Base-by-base conservation (phyloP, 768 basidiomycete species). In the Lentinula boryana region DNA sequence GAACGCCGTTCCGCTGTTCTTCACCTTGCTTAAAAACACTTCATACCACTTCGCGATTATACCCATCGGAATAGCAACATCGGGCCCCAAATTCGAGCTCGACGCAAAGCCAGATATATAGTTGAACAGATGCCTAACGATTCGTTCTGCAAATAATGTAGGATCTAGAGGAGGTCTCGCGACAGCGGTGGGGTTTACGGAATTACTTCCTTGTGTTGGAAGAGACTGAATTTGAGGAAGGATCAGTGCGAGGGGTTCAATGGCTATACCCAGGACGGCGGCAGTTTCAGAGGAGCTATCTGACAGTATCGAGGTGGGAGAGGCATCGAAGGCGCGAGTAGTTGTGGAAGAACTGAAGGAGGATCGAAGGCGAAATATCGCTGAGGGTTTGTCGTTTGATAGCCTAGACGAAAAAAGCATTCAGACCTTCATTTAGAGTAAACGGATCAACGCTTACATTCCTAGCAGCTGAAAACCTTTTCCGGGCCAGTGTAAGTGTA, bases 331-430 rank as follows among this genome's bases (percentile, higher is more conserved):
- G 9, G 75, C 73, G 58, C 70, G 71, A 59, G 78, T 76, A 7
- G 75, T 65, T 2, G 75, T 71, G 48, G 72, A 68, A n/a, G 74
- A 68, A 46, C 74, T 76, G 68, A 84, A 88, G 10, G 82, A 82
- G 7, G 88, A 86, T 4, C 86, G 83, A 23, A 93, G 78, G 23
- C 92, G 90, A 74, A 93, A 93, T 68, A 94, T 91, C 0, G 91
- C 90, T 10, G 91, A 92, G 0, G 92, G 92, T 69, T 93, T 93
- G 35, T 93, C 91, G 68, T 93, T 93, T 13, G 91, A 91, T 27
- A 95, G 79, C 86, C 92, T 94, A 64, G 13, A n/a, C 60, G 44
- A 57, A 50, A 40, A 56, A 18, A 4, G 52, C 33, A 18, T 15
- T 40, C 4, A 5, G 9, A 21, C 21, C 33, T 49, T 53, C 27